These are phyloP conservation scores for Kurtzmaniella fragi DNA, from an alignment of 805 yeast genomes.

Conservation along the genomic window DNA sequence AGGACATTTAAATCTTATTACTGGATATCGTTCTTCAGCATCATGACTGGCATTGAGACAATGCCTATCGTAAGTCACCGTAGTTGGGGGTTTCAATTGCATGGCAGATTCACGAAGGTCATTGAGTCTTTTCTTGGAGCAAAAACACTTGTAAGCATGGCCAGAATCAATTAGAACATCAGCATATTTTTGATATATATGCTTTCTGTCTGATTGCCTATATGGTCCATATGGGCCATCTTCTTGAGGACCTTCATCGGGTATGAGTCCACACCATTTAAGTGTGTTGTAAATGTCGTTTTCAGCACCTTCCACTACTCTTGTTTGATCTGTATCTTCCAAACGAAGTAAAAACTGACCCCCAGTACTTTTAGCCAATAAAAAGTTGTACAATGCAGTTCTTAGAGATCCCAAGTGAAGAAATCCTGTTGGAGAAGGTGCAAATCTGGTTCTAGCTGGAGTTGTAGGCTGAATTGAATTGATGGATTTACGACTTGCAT, in stretches of 20 bases:
- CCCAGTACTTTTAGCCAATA: constrained; percentile 70
- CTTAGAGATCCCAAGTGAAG: constrained; percentile 91
- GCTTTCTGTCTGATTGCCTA: constrained; percentile 75
- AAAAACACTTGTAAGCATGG: constrained; percentile 80
- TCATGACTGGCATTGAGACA: constrained; percentile 45
- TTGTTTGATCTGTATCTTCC: constrained; percentile 88
- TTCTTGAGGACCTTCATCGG: constrained; percentile 79
- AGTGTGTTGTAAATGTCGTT: constrained; percentile 69
- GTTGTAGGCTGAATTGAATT: constrained; percentile 31
- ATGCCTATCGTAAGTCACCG: constrained; percentile 85
- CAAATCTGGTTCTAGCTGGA: constrained; percentile 86
- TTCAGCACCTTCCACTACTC: constrained; percentile 82
- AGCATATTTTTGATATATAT: constrained; percentile 60
- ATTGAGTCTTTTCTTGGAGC: constrained; percentile 74
- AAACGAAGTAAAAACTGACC: constrained; percentile 80
- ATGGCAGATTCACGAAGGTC: constrained; percentile 68
- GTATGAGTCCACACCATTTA: constrained; percentile 66
- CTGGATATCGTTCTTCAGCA: constrained; percentile 38
- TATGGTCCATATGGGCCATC: constrained; percentile 68
- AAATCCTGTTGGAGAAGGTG: constrained; percentile 97
- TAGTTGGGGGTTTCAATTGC: constrained; percentile 77
- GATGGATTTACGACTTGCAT: constrained; percentile 4
- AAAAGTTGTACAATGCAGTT: constrained; percentile 87
- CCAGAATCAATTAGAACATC: constrained; percentile 56
- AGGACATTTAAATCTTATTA: constrained; percentile 78